Percentiles rank a stretch among this genome's conserved stretches.
phyloP scores from a whole-genome alignment of 2,329 filamentous ascomycete species.

The Diaporthe velutina region DNA sequence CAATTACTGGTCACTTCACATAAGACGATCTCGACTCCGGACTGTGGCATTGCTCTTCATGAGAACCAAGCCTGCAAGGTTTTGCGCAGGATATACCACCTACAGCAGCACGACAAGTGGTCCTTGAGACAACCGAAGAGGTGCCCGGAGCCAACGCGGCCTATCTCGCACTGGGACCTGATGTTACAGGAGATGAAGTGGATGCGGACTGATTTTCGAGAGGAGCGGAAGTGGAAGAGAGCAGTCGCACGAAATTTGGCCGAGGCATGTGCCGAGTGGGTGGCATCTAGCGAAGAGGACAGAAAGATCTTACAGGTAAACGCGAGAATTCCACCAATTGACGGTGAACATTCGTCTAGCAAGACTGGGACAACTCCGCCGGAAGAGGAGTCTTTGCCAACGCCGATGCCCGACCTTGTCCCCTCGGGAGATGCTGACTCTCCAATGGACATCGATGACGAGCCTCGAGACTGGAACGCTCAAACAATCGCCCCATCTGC shows the following conservation, averaged over 20 bases:
- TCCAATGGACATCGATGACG: slow-evolving; percentile 59
- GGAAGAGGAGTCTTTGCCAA: slow-evolving; percentile 51
- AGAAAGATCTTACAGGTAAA: slow-evolving; percentile 78
- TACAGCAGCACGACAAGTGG: slow-evolving; percentile 94
- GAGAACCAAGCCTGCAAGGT: slow-evolving; percentile 92
- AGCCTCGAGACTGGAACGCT: slow-evolving; percentile 46
- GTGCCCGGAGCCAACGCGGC: slow-evolving; percentile 82
- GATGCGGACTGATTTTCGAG: slow-evolving; percentile 96
- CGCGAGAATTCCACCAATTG: slow-evolving; percentile 59
- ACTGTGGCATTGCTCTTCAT: slow-evolving; percentile 84
- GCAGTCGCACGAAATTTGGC: slow-evolving; percentile 84
- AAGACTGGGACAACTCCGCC: slow-evolving; percentile 3
- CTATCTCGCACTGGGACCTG: slow-evolving; percentile 86
- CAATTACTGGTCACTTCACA: slow-evolving; percentile 85
- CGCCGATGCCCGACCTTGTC: slow-evolving; percentile 77
- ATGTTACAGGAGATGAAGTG: slow-evolving; percentile 93
- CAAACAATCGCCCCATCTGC: slow-evolving; percentile 77
- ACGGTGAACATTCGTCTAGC: slow-evolving; percentile 27
- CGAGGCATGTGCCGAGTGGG: slow-evolving; percentile 86
- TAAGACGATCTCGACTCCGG: slow-evolving; percentile 89
- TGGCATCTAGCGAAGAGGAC: slow-evolving; percentile 73
- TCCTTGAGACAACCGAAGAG: slow-evolving; percentile 90
- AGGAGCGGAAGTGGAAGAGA: slow-evolving; percentile 95
- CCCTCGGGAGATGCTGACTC: slow-evolving; percentile 74
- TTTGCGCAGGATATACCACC: slow-evolving; percentile 85